These are phyloP conservation scores for Amoebophrya sp. DNA, from an alignment of 169 alveolate species.

Conservation along the genomic window DNA sequence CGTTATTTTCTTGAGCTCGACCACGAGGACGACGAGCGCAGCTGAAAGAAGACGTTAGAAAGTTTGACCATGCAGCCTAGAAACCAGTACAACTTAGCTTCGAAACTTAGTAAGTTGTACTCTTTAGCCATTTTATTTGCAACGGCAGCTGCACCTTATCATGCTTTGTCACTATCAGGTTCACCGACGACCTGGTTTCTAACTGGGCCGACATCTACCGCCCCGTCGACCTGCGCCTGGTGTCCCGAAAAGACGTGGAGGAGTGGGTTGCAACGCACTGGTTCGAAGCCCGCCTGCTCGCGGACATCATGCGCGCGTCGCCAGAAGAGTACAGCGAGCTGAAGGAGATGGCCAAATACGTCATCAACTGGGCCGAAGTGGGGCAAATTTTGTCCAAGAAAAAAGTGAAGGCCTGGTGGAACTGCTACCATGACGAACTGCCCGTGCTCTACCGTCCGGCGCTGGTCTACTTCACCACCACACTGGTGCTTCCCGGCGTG, in stretches of 20 bases:
- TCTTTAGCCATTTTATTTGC: too few relatives aligned
- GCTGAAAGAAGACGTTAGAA: too few relatives aligned
- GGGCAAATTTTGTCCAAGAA: not conserved
- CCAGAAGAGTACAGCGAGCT: not conserved
- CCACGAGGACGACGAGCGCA: too few relatives aligned
- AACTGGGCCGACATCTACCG: not conserved
- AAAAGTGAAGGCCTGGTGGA: not conserved
- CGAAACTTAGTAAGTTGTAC: too few relatives aligned
- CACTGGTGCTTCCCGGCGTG: not conserved
- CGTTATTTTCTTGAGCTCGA: too few relatives aligned
- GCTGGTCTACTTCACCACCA: not conserved
- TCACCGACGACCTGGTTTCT: not conserved
- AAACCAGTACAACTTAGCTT: too few relatives aligned
- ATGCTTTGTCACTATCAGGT: not conserved
- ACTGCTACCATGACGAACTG: not conserved
- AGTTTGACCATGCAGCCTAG: too few relatives aligned
- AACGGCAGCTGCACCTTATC: too few relatives aligned
- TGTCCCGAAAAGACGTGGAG: not conserved
- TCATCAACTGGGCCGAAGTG: not conserved
- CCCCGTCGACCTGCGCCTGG: not conserved
- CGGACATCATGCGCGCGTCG: not conserved
- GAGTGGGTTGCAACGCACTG: not conserved
- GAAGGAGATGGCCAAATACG: not conserved
- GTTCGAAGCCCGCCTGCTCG: not conserved
- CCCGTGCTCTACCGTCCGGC: conserved; percentile 11